Evolutionary conservation across 2,329 filamentous ascomycete genomes (phyloP).

Genomic region (Zalaria obscura): DNA sequence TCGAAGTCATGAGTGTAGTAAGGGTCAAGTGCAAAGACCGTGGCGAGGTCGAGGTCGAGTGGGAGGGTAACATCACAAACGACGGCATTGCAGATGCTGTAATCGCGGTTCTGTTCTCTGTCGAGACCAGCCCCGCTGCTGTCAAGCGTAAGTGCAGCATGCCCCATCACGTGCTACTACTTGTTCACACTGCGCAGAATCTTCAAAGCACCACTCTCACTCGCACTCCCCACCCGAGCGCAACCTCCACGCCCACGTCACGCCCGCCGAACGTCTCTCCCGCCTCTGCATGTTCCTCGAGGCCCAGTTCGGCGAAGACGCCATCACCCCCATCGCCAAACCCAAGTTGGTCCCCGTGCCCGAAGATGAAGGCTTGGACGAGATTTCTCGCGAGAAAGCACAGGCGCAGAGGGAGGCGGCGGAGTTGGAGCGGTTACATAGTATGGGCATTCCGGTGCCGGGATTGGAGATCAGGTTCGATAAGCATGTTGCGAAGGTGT

Average conservation of each 20-base stretch:
- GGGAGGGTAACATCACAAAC: slow-evolving; percentile 96
- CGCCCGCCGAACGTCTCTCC: slow-evolving; percentile 62
- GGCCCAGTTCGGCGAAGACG: slow-evolving; percentile 80
- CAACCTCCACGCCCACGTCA: slow-evolving; percentile 62
- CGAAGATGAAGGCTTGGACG: slow-evolving; percentile 24
- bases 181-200: slow-evolving; percentile 16
- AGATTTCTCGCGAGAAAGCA: slow-evolving; percentile 37
- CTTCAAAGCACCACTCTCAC: slow-evolving; percentile 33
- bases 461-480: slow-evolving; percentile 80
- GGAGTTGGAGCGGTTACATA: slow-evolving; percentile 68
- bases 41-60: slow-evolving; percentile 80
- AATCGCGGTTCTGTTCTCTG: slow-evolving; percentile 79
- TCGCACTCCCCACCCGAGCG: slow-evolving; percentile 29
- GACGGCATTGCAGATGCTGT: slow-evolving; percentile 97
- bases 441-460: slow-evolving; percentile 77
- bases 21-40: slow-evolving; percentile 44
- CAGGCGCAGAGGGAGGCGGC: slow-evolving; percentile 30
- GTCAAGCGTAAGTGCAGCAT: slow-evolving; percentile 57
- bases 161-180: slow-evolving; percentile 4
- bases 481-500: slow-evolving; percentile 74
- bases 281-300: slow-evolving; percentile 93
- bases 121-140: slow-evolving; percentile 87
- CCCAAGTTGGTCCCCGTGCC: slow-evolving; percentile 33
- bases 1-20: slow-evolving; percentile 77
- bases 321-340: slow-evolving; percentile 61